Evolutionary conservation across 768 basidiomycete genomes (phyloP).

Genomic region (Termitomyces sp.): DNA sequence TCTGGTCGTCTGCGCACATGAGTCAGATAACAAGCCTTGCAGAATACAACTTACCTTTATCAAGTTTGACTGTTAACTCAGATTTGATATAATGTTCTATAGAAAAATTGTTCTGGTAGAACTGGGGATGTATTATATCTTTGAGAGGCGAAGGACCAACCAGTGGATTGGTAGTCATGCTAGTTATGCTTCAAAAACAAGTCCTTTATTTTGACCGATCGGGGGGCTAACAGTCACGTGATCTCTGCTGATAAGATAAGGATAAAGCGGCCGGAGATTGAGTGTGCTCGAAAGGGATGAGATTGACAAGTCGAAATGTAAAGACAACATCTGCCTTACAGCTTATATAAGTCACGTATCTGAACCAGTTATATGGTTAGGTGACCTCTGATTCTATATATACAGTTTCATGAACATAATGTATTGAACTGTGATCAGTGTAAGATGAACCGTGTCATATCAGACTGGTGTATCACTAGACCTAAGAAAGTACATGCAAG

Average conservation of each 20-base stretch:
- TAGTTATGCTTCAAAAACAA: not conserved
- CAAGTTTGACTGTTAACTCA: slow-evolving; percentile 81
- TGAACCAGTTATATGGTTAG: too few relatives aligned
- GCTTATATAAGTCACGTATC: too few relatives aligned
- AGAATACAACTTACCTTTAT: slow-evolving; percentile 62
- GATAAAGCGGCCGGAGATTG: too few relatives aligned
- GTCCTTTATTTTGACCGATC: not conserved
- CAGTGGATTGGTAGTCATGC: slow-evolving; percentile 35
- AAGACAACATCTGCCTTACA: too few relatives aligned
- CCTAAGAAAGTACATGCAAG: not conserved
- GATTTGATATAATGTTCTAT: slow-evolving; percentile 78
- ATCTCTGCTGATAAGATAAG: too few relatives aligned
- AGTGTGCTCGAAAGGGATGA: too few relatives aligned
- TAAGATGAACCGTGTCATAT: not conserved
- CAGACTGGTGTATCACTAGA: not conserved
- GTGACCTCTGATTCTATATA: too few relatives aligned
- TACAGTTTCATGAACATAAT: not conserved
- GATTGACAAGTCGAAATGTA: too few relatives aligned
- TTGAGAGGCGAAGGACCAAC: slow-evolving; percentile 51
- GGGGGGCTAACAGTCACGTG: too few relatives aligned
- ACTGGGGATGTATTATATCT: slow-evolving; percentile 82
- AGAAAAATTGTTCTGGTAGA: slow-evolving; percentile 88
- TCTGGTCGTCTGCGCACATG: slow-evolving; percentile 72
- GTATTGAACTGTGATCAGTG: not conserved
- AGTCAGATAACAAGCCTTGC: not conserved